Evolutionary conservation across 1,284 basidiomycete species (phyloP).

Genomic region (Marasmius tenuissimus): DNA sequence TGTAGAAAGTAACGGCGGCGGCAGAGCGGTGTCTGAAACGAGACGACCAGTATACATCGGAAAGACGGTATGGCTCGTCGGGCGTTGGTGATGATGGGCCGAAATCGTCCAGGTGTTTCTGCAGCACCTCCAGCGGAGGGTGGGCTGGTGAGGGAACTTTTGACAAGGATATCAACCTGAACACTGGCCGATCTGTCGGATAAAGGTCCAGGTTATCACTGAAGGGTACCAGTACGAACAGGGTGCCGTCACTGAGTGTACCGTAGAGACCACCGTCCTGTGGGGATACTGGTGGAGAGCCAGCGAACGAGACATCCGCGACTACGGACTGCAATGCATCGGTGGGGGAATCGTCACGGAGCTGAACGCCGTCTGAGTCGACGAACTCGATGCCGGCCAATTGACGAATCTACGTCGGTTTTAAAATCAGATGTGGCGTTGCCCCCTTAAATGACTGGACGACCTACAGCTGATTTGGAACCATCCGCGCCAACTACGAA

Average conservation of each 20-base stretch:
- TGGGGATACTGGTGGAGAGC: conserved; percentile 14
- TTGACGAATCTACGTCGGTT: conserved; percentile 26
- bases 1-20: conserved; percentile 33
- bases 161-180: conserved; percentile 26
- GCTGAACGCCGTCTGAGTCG: conserved; percentile 29
- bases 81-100: conserved; percentile 27
- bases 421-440: no score
- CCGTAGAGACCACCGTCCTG: conserved; percentile 6
- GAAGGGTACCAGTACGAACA: conserved; percentile 13
- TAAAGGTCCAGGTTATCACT: conserved; percentile 21
- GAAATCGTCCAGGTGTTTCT: conserved; percentile 30
- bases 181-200: conserved; percentile 21
- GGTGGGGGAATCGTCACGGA: conserved; percentile 11
- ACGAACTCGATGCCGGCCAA: conserved; percentile 30
- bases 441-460: neutral
- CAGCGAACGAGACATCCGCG: conserved; percentile 33
- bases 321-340: conserved; percentile 28
- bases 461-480: conserved; percentile 46
- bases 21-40: conserved; percentile 35
- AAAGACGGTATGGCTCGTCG: conserved; percentile 27
- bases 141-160: conserved; percentile 27
- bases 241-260: neutral
- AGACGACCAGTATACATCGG: conserved; percentile 33
- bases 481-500: conserved; percentile 60
- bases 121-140: conserved; percentile 30